Conservation (phyloP, 192 early-diverging fungal species). For the Backusella parvicylindrica region DNA sequence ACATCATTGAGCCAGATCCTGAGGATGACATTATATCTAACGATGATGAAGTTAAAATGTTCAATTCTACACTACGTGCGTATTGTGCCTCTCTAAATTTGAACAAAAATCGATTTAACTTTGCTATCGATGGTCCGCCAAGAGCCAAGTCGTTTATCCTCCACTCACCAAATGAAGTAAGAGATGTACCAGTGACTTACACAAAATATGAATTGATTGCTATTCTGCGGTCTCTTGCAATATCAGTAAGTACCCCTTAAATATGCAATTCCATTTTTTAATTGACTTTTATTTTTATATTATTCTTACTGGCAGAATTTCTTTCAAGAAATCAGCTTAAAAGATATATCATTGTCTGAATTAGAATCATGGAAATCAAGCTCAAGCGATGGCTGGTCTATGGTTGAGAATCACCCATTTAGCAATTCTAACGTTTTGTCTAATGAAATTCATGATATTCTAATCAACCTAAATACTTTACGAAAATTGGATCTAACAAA, state of each 20-base stretch:
- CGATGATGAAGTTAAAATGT: slow-evolving; percentile 5
- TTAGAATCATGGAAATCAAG: slow-evolving; percentile 18
- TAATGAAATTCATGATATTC: background rate
- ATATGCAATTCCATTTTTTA: background rate
- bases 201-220: slow-evolving; percentile 31
- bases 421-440: background rate
- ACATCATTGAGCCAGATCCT: background rate
- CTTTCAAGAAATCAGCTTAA: slow-evolving; percentile 1
- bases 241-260: slow-evolving; percentile 18
- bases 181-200: slow-evolving; percentile 9
- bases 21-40: background rate
- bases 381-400: slow-evolving; percentile 26
- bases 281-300: background rate
- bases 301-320: background rate
- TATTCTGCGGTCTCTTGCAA: slow-evolving; percentile 19
- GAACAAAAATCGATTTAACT: slow-evolving; percentile 21
- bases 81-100: slow-evolving; percentile 35
- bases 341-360: background rate
- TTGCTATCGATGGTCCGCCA: background rate
- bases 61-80: slow-evolving; percentile 20
- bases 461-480: background rate
- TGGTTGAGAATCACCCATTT: background rate
- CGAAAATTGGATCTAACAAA: background rate
- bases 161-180: slow-evolving; percentile 15
- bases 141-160: slow-evolving; percentile 1